Evolutionary conservation across 805 yeast genomes (phyloP).

Genomic region (Cyberlindnera euphorbiiphila): DNA sequence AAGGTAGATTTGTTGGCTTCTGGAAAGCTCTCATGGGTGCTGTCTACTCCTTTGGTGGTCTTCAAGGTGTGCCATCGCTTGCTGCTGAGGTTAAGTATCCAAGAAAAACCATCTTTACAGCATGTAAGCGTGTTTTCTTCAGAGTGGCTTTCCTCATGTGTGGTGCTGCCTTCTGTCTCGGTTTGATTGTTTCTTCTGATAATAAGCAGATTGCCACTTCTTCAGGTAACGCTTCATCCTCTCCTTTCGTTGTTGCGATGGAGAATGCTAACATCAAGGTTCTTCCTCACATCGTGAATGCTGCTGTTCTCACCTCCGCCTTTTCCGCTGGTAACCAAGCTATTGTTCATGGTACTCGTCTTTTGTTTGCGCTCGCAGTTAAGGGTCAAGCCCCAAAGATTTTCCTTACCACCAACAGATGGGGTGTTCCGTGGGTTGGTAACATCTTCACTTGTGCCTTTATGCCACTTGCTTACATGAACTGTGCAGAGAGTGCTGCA

Average conservation of each 20-base stretch:
- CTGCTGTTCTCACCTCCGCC: slow-evolving; percentile 37
- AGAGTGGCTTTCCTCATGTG: slow-evolving; percentile 32
- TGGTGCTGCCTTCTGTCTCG: slow-evolving; percentile 31
- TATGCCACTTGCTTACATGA: slow-evolving; percentile 37
- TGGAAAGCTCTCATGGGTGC: slow-evolving; percentile 57
- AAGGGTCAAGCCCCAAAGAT: slow-evolving; percentile 37
- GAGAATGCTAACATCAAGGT: slow-evolving; percentile 44
- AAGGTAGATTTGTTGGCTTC: slow-evolving; percentile 59
- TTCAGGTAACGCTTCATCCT: slow-evolving; percentile 32
- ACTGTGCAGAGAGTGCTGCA: slow-evolving; percentile 26
- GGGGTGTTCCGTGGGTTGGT: slow-evolving; percentile 33
- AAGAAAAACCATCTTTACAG: slow-evolving; percentile 54
- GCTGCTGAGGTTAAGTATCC: slow-evolving; percentile 56
- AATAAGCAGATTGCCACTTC: slow-evolving; percentile 29
- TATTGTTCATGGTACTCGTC: slow-evolving; percentile 31
- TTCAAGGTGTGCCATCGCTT: slow-evolving; percentile 52
- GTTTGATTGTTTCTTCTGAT: slow-evolving; percentile 33
- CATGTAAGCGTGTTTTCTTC: slow-evolving; percentile 40
- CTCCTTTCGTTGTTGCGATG: slow-evolving; percentile 41
- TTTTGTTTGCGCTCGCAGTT: slow-evolving; percentile 35
- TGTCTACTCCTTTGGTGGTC: slow-evolving; percentile 56
- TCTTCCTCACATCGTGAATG: slow-evolving; percentile 37
- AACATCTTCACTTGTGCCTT: slow-evolving; percentile 30
- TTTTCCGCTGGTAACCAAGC: slow-evolving; percentile 36
- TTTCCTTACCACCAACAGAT: slow-evolving; percentile 31